Evolutionary conservation across 2,329 filamentous ascomycete genomes (phyloP), one percentile per base, ranked within the genome.

Genomic region (Xylaria arbuscula): DNA sequence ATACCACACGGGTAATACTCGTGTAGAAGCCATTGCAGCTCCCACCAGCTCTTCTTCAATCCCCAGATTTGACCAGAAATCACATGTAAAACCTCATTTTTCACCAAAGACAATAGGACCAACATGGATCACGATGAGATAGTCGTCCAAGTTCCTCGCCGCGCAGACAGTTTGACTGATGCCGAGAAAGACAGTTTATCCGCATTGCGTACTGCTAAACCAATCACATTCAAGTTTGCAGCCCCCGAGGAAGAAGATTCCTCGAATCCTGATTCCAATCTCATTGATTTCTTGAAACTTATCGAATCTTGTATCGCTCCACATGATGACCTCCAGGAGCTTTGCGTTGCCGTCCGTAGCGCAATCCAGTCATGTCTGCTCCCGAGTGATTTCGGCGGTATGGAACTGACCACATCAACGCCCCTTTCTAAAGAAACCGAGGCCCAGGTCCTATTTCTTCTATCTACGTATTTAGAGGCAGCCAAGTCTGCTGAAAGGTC

Each of bases 401-500:
- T 78, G 15, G 75, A 74, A 15, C 58, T 77, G 10, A 64, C 58
- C 6, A 36, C 55, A 15, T 48, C 65, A 17, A 42, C 5, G 3
- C 13, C 62, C 0, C 57, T 78, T 2, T 65, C 62, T 9, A 40
- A 61, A 1, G 28, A 71, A 8, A 66, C 76, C 15, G 63, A 60
- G 19, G 54, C 47, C 3, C 73, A 77, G 64, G 47, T 78, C 2
- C 47, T 76, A 11, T 78, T 78, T 57, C 70, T 78, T 32, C 60
- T 73, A 10, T 76, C 76, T 22, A 73, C 77, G 24, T 76, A 71
- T 64, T 62, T 78, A 11, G 76, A 78, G 59, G 70, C 76, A 1
- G 69, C 76, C 48, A 78, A 78, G 59, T 77, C 75, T 2, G 64
- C 73, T 11, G 77, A 77, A 24, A 67, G 73, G 56, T 67, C 38